Evolutionary conservation across 495 filamentous ascomycete genomes (phyloP).

Genomic region (Letharia lupina): DNA sequence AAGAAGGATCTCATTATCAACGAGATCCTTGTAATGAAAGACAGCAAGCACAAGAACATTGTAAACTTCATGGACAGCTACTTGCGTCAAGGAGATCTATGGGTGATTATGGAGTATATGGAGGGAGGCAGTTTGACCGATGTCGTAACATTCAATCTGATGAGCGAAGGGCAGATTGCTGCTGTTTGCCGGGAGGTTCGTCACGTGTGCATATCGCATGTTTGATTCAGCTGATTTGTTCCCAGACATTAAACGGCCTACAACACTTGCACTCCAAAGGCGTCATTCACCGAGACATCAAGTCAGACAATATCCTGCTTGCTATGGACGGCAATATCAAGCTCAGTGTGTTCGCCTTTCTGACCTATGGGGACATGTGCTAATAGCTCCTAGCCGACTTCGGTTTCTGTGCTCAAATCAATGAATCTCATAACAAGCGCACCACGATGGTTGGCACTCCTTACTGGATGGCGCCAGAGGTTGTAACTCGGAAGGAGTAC

Average conservation of each 20-base stretch:
- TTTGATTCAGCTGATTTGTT: not conserved
- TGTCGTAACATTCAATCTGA: conserved; percentile 97
- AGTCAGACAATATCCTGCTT: conserved; percentile 94
- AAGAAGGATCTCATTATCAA: conserved; percentile 99
- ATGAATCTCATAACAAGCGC: conserved; percentile 91
- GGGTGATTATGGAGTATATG: conserved; percentile 99
- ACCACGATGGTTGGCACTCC: conserved; percentile 99
- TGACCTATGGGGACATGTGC: conserved; percentile 18
- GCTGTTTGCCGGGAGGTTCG: conserved; percentile 83
- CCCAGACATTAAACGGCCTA: conserved; percentile 72
- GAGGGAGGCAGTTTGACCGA: conserved; percentile 96
- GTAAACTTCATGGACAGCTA: conserved; percentile 99
- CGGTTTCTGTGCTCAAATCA: conserved; percentile 97
- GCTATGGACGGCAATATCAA: conserved; percentile 97
- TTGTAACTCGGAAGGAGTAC: conserved; percentile 95
- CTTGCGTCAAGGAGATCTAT: conserved; percentile 77
- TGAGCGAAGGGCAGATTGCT: conserved; percentile 95
- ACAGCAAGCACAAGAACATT: conserved; percentile 95
- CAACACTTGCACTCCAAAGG: conserved; percentile 96
- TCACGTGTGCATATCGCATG: conserved; percentile 15
- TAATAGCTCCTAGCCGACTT: conserved; percentile 71
- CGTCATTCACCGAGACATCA: conserved; percentile 97
- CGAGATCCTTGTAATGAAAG: conserved; percentile 98
- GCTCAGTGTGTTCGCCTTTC: conserved; percentile 60
- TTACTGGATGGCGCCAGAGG: conserved; percentile 99